These are phyloP conservation scores for Lipomyces kockii DNA, from an alignment of 805 yeast genomes.

Conservation along the genomic window DNA sequence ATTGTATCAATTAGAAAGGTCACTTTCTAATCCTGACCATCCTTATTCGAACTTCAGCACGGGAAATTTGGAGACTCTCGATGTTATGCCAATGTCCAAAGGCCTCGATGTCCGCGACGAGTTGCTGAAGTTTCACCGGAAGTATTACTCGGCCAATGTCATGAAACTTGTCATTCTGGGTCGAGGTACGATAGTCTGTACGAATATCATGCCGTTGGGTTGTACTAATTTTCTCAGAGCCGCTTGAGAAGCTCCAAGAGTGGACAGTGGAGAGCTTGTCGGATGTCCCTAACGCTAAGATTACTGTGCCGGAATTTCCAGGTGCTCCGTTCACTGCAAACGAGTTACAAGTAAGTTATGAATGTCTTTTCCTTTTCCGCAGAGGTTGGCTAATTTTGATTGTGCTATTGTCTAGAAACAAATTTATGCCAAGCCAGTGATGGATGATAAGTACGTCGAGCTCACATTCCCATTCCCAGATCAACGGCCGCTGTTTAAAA, in stretches of 20 bases:
- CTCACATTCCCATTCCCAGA: conserved; percentile 78
- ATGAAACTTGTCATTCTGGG: conserved; percentile 89
- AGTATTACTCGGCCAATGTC: conserved; percentile 79
- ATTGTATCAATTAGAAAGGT: conserved; percentile 79
- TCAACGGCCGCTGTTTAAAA: conserved; percentile 65
- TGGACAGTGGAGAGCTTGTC: conserved; percentile 75
- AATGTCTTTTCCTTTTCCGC: background rate
- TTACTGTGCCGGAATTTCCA: conserved; percentile 49
- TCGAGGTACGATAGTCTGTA: conserved; percentile 46
- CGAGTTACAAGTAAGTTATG: conserved; percentile 46
- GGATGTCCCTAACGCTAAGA: conserved; percentile 58
- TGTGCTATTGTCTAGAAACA: conserved; percentile 40
- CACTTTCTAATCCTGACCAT: conserved; percentile 71
- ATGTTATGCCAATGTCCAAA: conserved; percentile 60
- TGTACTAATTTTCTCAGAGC: conserved; percentile 49
- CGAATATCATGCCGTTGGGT: background rate
- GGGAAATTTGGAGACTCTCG: conserved; percentile 79
- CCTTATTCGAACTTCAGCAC: conserved; percentile 90
- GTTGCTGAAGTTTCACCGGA: conserved; percentile 71
- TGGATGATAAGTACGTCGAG: conserved; percentile 72
- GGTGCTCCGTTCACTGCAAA: conserved; percentile 55
- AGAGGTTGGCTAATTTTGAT: conserved; percentile 1
- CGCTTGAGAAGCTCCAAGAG: conserved; percentile 66
- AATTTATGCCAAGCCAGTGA: conserved; percentile 76
- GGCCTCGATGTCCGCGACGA: conserved; percentile 82